phyloP scores from a whole-genome alignment of 2,329 filamentous ascomycete genomes.

The Aspergillus floridensis region DNA sequence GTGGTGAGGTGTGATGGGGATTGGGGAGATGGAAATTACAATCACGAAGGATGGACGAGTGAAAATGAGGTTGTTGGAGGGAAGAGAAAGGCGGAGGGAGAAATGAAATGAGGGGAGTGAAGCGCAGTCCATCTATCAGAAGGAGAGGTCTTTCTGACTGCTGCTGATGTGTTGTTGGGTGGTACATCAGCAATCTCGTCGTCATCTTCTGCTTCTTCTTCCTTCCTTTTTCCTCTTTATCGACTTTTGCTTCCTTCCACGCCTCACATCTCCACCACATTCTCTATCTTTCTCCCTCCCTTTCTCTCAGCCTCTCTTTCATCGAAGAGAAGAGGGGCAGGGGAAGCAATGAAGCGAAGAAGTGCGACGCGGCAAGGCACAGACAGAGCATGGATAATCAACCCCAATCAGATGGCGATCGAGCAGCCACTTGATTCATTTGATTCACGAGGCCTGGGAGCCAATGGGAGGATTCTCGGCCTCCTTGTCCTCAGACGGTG shows the following conservation, averaged over 20 bases:
- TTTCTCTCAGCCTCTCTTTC: background rate
- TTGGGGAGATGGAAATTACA: background rate
- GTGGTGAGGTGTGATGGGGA: slow-evolving; percentile 1
- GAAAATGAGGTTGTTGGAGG: background rate
- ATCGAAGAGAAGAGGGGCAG: background rate
- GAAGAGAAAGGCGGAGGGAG: background rate
- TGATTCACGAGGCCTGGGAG: slow-evolving; percentile 15
- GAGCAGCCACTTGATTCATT: slow-evolving; percentile 25
- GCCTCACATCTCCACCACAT: no score
- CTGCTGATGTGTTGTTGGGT: background rate
- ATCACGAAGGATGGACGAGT: slow-evolving; percentile 8
- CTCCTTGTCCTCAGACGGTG: slow-evolving; percentile 13
- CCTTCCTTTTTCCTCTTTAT: background rate
- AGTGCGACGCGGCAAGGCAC: slow-evolving; percentile 32
- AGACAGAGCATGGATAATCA: slow-evolving; percentile 22
- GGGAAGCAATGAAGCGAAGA: slow-evolving; percentile 9
- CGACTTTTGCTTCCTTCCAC: background rate
- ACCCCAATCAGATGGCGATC: slow-evolving; percentile 23
- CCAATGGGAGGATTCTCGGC: slow-evolving; percentile 23
- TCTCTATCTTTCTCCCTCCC: background rate
- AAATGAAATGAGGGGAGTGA: slow-evolving; percentile 6
- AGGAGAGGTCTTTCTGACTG: background rate
- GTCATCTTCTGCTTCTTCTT: background rate
- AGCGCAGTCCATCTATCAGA: slow-evolving; percentile 8
- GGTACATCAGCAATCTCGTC: background rate